phyloP scores from a whole-genome alignment of 805 yeast species.

The Metschnikowia amazonensis region DNA sequence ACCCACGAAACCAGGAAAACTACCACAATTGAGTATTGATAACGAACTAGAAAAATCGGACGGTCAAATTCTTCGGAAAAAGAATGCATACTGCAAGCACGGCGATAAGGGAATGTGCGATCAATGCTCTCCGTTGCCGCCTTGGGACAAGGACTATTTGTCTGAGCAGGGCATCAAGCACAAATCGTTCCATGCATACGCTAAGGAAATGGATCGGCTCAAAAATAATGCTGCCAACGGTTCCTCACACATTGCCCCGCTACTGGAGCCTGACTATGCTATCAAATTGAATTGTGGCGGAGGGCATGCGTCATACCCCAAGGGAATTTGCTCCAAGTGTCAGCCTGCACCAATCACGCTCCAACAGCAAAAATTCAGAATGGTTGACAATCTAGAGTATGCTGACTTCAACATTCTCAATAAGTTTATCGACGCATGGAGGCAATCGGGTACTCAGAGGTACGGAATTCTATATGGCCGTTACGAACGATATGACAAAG shows the following conservation, averaged over 20 bases:
- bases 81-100: slow-evolving; percentile 71
- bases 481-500: slow-evolving; percentile 72
- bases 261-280: slow-evolving; percentile 64
- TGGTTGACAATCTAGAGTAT: slow-evolving; percentile 97
- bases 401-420: slow-evolving; percentile 70
- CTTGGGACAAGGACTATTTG: slow-evolving; percentile 82
- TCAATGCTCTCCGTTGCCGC: slow-evolving; percentile 91
- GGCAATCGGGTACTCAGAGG: slow-evolving; percentile 82
- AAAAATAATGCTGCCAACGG: slow-evolving; percentile 57
- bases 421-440: slow-evolving; percentile 87
- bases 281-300: slow-evolving; percentile 63
- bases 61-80: slow-evolving; percentile 69
- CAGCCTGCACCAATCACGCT: slow-evolving; percentile 94
- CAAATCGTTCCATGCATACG: slow-evolving; percentile 77
- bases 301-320: slow-evolving; percentile 94
- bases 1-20: slow-evolving; percentile 15
- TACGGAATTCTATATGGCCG: slow-evolving; percentile 81
- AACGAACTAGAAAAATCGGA: slow-evolving; percentile 55
- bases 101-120: slow-evolving; percentile 97
- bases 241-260: slow-evolving; percentile 73
- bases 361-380: slow-evolving; percentile 83
- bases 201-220: slow-evolving; percentile 65
- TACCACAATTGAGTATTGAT: slow-evolving; percentile 66
- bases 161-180: slow-evolving; percentile 79
- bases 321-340: slow-evolving; percentile 91